These are phyloP conservation scores for Fusarium chlamydosporum DNA, from an alignment of 2,329 filamentous ascomycete genomes.

Conservation along the genomic window DNA sequence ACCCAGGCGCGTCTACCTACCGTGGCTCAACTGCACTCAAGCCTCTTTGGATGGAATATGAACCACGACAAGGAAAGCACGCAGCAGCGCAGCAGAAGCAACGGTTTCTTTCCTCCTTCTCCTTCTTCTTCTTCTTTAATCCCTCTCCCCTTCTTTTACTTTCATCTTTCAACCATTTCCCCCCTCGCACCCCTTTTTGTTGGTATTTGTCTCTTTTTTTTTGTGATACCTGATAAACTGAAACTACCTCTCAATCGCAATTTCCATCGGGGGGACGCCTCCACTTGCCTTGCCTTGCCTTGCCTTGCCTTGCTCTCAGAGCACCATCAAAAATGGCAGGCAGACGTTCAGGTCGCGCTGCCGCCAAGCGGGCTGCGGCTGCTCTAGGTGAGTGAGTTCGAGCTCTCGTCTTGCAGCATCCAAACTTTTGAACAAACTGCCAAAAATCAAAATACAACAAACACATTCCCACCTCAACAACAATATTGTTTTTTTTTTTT, in stretches of 20 bases:
- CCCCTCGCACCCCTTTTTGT: slow-evolving; percentile 18
- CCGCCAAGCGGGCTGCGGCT: slow-evolving; percentile 67
- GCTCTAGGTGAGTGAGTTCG: slow-evolving; percentile 63
- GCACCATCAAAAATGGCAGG: slow-evolving; percentile 54
- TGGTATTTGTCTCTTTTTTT: not conserved
- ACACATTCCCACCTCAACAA: not conserved
- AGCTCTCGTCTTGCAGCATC: slow-evolving; percentile 21
- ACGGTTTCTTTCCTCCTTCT: slow-evolving; percentile 24
- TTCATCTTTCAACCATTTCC: slow-evolving; percentile 9
- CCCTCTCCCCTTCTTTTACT: slow-evolving; percentile 24
- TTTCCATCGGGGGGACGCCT: slow-evolving; percentile 37
- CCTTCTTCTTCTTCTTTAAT: slow-evolving; percentile 25
- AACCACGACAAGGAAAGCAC: slow-evolving; percentile 34
- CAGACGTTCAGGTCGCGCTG: slow-evolving; percentile 67
- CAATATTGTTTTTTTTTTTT: not conserved
- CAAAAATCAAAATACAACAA: slow-evolving; percentile 9
- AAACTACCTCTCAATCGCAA: slow-evolving; percentile 32
- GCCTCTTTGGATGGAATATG: slow-evolving; percentile 39
- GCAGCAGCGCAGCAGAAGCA: slow-evolving; percentile 18
- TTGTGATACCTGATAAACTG: slow-evolving; percentile 38
- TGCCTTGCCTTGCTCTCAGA: slow-evolving; percentile 21
- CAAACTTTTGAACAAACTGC: slow-evolving; percentile 27
- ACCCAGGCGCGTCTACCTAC: slow-evolving; percentile 47
- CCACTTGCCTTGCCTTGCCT: slow-evolving; percentile 36
- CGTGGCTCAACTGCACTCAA: slow-evolving; percentile 46